Conservation (phyloP, 2,329 filamentous ascomycete species). For the Verticillium nubilum region DNA sequence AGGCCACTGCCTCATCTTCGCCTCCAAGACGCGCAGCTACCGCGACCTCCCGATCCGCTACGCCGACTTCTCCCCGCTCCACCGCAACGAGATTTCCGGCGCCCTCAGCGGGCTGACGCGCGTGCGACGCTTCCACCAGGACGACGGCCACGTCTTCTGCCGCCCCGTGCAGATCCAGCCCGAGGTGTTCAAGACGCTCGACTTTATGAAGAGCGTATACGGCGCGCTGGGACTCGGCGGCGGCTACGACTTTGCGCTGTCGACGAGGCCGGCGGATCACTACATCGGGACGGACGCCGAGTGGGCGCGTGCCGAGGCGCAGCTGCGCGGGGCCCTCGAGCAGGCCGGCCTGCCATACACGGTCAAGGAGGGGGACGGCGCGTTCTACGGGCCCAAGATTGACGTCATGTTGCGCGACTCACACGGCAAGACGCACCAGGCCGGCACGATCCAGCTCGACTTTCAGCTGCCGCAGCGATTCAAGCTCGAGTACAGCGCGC, state of each 20-base stretch:
- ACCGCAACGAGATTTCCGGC: conserved; percentile 80
- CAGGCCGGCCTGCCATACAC: conserved; percentile 70
- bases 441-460: conserved; percentile 83
- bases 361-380: conserved; percentile 75
- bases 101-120: conserved; percentile 76
- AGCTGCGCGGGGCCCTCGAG: conserved; percentile 38
- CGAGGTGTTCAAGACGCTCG: conserved; percentile 68
- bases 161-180: conserved; percentile 67
- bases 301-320: conserved; percentile 41
- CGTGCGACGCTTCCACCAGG: conserved; percentile 82
- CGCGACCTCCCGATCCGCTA: conserved; percentile 77
- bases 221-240: conserved; percentile 59
- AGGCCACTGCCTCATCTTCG: conserved; percentile 81
- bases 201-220: conserved; percentile 71
- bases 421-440: conserved; percentile 81
- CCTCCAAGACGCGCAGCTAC: conserved; percentile 66
- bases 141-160: conserved; percentile 89
- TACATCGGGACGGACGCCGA: conserved; percentile 71
- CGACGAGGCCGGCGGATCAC: conserved; percentile 69
- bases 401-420: conserved; percentile 78
- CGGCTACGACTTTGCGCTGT: conserved; percentile 62
- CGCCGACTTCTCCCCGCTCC: conserved; percentile 83
- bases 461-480: conserved; percentile 86
- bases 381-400: conserved; percentile 90
- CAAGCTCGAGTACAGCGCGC: conserved; percentile 66